Base-by-base conservation (phyloP, 345 rosid genomes). In the Stellera chamaejasme region DNA sequence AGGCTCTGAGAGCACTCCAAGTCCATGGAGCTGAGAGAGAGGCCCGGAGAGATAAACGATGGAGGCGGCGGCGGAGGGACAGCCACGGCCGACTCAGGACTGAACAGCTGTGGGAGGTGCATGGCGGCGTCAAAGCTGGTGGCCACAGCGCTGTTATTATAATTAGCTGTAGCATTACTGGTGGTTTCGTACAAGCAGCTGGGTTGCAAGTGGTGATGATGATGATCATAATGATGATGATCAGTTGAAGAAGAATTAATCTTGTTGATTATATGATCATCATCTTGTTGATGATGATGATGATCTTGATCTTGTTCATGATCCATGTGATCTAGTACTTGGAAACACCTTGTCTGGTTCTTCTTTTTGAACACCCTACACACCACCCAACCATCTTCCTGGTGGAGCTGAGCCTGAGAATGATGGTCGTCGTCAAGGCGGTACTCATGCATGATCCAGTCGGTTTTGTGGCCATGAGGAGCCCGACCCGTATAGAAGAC, bases 391-490 rank as follows among this genome's bases (percentile, higher is more conserved):
- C 88, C 90, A 27, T 78, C 88, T 65, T 82, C 97, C 79, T 82
- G 90, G 55, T 55, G 12, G 61, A 85, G 96, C 90, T 85, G 96
- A 50, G 77, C 66, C 28, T 84, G 85, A 7, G 86, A 69, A 3
- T 32, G 23, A 66, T 82, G 79, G 44, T 68, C 82, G 28, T 86
- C 94, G 0, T 82, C 87, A 10, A 93, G 61, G 52, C 99, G 99
- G 58, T 93, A 93, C 64, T 93, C 99, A n/a, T 93, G 99, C 99
- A 93, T 93, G 81, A 93, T 89, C 99, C 99, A 93, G 43, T 93
- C 96, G 0, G 96, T 89, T 72, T 89, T 93, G 23, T 87, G 91
- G 62, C 99, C 99, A 45, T 93, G 97, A 76, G 99, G 99, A 13
- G 99, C 99, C 44, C 99, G 89, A 28, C 99, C 99, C 2, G 86